Percentiles rank a stretch among this genome's conserved stretches.
Conservation (phyloP, 306 rosid species). For the Canavalia ensiformis region DNA sequence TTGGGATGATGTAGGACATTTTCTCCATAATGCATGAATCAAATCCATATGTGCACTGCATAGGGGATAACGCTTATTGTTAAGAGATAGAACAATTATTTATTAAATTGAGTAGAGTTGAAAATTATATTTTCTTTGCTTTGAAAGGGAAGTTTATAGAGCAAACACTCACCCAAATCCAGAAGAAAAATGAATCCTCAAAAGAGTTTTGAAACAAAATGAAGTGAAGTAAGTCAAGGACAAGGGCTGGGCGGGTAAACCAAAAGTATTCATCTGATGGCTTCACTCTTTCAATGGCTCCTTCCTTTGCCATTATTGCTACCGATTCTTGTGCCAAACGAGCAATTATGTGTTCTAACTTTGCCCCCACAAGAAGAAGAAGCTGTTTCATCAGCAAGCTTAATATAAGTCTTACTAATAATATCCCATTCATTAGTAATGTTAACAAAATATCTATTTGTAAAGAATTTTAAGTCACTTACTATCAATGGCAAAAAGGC, state of each 20-base stretch:
- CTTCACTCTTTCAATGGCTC: slow-evolving; percentile 55
- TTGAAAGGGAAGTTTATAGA: slow-evolving; percentile 32
- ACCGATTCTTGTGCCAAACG: slow-evolving; percentile 70
- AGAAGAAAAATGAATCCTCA: slow-evolving; percentile 93
- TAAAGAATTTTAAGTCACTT: slow-evolving; percentile 53
- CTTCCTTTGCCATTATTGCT: slow-evolving; percentile 26
- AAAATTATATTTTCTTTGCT: slow-evolving; percentile 14
- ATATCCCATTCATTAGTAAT: slow-evolving; percentile 36
- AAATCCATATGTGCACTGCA: slow-evolving; percentile 84
- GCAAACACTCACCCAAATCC: slow-evolving; percentile 79
- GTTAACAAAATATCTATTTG: slow-evolving; percentile 34
- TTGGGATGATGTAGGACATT: slow-evolving; percentile 67
- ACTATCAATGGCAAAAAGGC: slow-evolving; percentile 89
- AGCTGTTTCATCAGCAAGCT: slow-evolving; percentile 60
- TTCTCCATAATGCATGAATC: slow-evolving; percentile 92
- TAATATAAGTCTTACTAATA: slow-evolving; percentile 28
- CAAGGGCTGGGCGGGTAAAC: slow-evolving; percentile 70
- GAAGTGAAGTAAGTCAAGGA: slow-evolving; percentile 84
- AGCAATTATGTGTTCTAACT: slow-evolving; percentile 80
- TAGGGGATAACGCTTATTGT: not conserved
- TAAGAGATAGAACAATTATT: not conserved
- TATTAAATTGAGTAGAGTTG: not conserved
- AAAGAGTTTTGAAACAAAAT: slow-evolving; percentile 92
- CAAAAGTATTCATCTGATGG: slow-evolving; percentile 86
- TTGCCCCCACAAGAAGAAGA: slow-evolving; percentile 94